phyloP scores from a whole-genome alignment of 139 green algal genomes.

The Chlamydomonas sp. region DNA sequence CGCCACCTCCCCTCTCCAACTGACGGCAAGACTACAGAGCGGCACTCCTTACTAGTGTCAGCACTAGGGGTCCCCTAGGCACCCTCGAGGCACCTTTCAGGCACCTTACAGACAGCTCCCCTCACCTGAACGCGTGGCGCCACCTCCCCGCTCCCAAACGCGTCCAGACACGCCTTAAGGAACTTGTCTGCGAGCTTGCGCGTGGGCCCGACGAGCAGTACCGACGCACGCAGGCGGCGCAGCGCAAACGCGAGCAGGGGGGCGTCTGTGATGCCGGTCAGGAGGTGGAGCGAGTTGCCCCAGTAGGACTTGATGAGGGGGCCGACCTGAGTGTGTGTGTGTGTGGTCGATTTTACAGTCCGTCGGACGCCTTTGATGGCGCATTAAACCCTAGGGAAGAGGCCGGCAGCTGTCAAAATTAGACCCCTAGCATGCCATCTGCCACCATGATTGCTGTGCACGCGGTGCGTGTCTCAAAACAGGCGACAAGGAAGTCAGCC shows the following conservation, averaged over 20 bases:
- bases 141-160: conserved; percentile 63
- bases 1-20: conserved; percentile 48
- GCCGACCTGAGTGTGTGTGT: conserved; percentile 52
- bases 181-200: conserved; percentile 61
- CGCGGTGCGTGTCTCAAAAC: too few relatives aligned
- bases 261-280: conserved; percentile 61
- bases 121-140: conserved; percentile 56
- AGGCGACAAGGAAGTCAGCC: too few relatives aligned
- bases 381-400: too few relatives aligned
- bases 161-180: conserved; percentile 57
- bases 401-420: too few relatives aligned
- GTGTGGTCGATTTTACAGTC: too few relatives aligned
- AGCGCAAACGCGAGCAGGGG: conserved; percentile 71
- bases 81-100: too few relatives aligned
- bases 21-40: conserved; percentile 66
- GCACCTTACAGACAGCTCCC: too few relatives aligned
- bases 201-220: conserved; percentile 62
- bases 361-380: too few relatives aligned
- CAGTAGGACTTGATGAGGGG: conserved; percentile 81
- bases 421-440: too few relatives aligned
- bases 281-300: conserved; percentile 89
- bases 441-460: too few relatives aligned
- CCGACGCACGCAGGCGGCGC: conserved; percentile 55
- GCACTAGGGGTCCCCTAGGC: too few relatives aligned
- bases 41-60: too few relatives aligned